Conservation (phyloP, 768 basidiomycete species). For the Xerocomus spinulosus region DNA sequence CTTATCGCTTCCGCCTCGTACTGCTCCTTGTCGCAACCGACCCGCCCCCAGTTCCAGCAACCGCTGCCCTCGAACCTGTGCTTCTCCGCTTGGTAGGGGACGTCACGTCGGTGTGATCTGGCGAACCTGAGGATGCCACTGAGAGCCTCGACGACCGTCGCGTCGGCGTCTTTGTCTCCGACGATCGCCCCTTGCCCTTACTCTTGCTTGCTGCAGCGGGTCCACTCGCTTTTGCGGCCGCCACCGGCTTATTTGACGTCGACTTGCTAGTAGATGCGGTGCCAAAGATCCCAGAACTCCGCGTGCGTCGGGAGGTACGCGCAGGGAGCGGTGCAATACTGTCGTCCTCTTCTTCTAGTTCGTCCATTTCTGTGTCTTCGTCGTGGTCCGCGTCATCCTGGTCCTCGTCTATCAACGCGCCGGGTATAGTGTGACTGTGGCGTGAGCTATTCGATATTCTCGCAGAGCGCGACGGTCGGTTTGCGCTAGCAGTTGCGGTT, state of each 20-base stretch:
- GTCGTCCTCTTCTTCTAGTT: constrained; percentile 34
- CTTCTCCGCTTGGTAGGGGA: constrained; percentile 28
- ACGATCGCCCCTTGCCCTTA: constrained; percentile 15
- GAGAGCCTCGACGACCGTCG: constrained; percentile 40
- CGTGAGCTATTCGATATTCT: constrained; percentile 10
- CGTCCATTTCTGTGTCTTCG: constrained; percentile 18
- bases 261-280: constrained; percentile 8
- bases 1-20: constrained; percentile 30
- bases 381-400: constrained; percentile 24
- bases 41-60: constrained; percentile 7
- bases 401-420: constrained; percentile 40
- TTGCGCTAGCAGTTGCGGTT: neutral
- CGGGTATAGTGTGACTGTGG: constrained; percentile 41
- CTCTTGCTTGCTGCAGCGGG: constrained; percentile 4
- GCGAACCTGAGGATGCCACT: constrained; percentile 30
- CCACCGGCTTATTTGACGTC: constrained; percentile 4
- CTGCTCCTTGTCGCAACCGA: constrained; percentile 25
- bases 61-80: constrained; percentile 9
- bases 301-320: constrained; percentile 19
- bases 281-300: constrained; percentile 10
- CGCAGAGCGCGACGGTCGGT: neutral
- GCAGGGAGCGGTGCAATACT: constrained; percentile 32
- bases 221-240: neutral
- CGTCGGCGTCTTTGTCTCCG: constrained; percentile 24
- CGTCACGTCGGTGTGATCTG: constrained; percentile 24